Evolutionary conservation across 2,329 filamentous ascomycete genomes (phyloP).

Genomic region (Cladophialophora bantiana): DNA sequence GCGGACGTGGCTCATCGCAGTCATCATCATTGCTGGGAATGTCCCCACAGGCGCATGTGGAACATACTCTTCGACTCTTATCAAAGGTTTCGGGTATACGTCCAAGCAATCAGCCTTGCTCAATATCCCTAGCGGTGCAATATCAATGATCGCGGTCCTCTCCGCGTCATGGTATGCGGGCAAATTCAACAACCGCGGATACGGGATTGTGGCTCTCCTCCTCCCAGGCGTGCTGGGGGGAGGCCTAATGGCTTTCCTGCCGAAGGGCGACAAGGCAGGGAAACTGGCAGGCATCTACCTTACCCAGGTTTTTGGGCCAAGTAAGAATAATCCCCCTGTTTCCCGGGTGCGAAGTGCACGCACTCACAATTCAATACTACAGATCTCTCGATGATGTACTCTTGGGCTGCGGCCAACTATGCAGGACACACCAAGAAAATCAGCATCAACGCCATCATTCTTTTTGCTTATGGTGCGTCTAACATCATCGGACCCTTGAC

Average conservation of each 20-base stretch:
- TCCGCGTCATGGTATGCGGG: slow-evolving; percentile 44
- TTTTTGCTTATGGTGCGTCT: slow-evolving; percentile 54
- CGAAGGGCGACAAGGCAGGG: slow-evolving; percentile 49
- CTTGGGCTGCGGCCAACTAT: slow-evolving; percentile 56
- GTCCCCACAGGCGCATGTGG: slow-evolving; percentile 50
- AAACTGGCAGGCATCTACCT: slow-evolving; percentile 56
- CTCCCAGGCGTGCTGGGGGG: slow-evolving; percentile 58
- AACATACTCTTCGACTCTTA: slow-evolving; percentile 50
- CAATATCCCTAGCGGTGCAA: slow-evolving; percentile 44
- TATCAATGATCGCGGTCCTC: slow-evolving; percentile 43
- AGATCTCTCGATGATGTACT: slow-evolving; percentile 48
- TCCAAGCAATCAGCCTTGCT: slow-evolving; percentile 47
- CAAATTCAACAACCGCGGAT: slow-evolving; percentile 46
- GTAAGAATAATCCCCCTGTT: slow-evolving; percentile 48
- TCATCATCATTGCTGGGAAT: slow-evolving; percentile 44
- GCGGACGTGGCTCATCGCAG: slow-evolving; percentile 52
- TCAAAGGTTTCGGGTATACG: slow-evolving; percentile 49
- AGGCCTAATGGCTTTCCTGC: slow-evolving; percentile 47
- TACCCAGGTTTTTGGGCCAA: slow-evolving; percentile 53
- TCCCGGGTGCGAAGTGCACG: slow-evolving; percentile 54
- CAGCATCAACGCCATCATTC: slow-evolving; percentile 55
- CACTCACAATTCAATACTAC: slow-evolving; percentile 42
- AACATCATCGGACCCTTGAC: slow-evolving; percentile 56
- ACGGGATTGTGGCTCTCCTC: slow-evolving; percentile 42
- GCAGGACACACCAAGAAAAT: slow-evolving; percentile 60